Evolutionary conservation across 169 alveolate genomes (phyloP).

Genomic region (Pseudocohnilembus persalinus): DNA sequence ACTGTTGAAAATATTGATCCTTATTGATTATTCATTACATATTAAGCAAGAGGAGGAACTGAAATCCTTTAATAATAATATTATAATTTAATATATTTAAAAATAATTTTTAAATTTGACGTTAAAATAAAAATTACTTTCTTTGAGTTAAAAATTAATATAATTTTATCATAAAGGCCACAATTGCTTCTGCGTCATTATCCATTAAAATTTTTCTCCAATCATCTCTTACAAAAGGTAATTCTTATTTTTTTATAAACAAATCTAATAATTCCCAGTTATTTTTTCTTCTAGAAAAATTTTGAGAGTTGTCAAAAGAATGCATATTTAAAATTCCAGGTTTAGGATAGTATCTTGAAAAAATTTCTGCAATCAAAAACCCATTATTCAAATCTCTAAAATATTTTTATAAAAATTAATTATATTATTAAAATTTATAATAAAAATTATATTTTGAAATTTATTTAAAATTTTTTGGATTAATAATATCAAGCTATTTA

Average conservation of each 20-base stretch:
- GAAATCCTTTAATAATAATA: slow-evolving; percentile 20
- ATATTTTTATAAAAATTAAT: slow-evolving; percentile 1
- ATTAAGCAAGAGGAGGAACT: slow-evolving; percentile 45
- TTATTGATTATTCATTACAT: slow-evolving; percentile 36
- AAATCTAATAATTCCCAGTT: slow-evolving; percentile 77
- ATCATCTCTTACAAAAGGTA: slow-evolving; percentile 47
- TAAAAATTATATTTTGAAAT: no score
- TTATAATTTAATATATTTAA: not conserved
- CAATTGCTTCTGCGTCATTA: slow-evolving; percentile 24
- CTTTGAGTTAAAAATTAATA: slow-evolving; percentile 31
- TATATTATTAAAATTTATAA: no score
- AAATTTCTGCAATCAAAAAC: slow-evolving; percentile 82
- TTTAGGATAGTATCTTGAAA: slow-evolving; percentile 76
- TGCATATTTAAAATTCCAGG: slow-evolving; percentile 71
- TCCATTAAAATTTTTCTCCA: slow-evolving; percentile 37
- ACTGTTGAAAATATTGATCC: slow-evolving; percentile 22
- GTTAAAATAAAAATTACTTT: slow-evolving; percentile 5
- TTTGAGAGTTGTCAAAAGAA: slow-evolving; percentile 71
- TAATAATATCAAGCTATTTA: no score
- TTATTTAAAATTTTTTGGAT: no score
- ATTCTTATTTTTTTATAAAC: slow-evolving; percentile 58
- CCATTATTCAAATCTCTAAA: slow-evolving; percentile 78
- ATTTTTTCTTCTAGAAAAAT: slow-evolving; percentile 60
- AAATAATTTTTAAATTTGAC: not conserved
- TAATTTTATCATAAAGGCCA: slow-evolving; percentile 21